These are phyloP conservation scores for Candida sphagnicola DNA, from an alignment of 805 yeast genomes.

Conservation along the genomic window DNA sequence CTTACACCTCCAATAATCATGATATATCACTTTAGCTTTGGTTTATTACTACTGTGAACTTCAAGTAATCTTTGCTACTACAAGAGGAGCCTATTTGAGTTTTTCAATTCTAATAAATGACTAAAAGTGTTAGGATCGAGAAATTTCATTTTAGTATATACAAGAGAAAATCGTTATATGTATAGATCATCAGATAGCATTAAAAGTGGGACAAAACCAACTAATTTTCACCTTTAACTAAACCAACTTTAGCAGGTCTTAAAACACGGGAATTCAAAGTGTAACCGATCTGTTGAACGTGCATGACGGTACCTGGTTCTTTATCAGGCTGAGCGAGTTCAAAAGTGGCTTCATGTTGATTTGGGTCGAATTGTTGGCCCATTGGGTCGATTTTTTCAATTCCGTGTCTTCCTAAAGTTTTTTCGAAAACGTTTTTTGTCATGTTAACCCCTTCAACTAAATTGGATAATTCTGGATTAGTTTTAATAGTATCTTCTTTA, in stretches of 20 bases:
- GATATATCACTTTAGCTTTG: too few species aligned
- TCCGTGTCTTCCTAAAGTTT: conserved; percentile 79
- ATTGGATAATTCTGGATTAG: conserved; percentile 63
- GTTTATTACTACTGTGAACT: too few species aligned
- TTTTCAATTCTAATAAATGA: too few species aligned
- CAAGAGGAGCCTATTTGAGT: too few species aligned
- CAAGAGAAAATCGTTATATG: not conserved
- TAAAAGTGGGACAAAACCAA: not conserved
- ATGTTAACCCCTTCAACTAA: conserved; percentile 85
- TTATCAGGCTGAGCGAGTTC: conserved; percentile 82
- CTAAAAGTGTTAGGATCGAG: too few species aligned
- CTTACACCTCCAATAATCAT: too few species aligned
- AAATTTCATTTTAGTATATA: not conserved
- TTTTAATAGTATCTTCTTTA: conserved; percentile 53
- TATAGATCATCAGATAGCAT: conserved; percentile 1
- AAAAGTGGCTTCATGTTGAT: conserved; percentile 88
- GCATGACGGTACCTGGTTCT: conserved; percentile 90
- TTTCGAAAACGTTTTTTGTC: conserved; percentile 84
- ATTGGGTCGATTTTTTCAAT: conserved; percentile 75
- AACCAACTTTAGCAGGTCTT: conserved; percentile 95
- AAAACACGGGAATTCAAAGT: conserved; percentile 81
- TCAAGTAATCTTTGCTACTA: too few species aligned
- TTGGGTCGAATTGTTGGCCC: conserved; percentile 86
- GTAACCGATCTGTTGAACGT: conserved; percentile 88
- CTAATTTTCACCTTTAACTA: conserved; percentile 55